Conservation (phyloP, 78 protist species). For the Capsaspora owczarzaki region DNA sequence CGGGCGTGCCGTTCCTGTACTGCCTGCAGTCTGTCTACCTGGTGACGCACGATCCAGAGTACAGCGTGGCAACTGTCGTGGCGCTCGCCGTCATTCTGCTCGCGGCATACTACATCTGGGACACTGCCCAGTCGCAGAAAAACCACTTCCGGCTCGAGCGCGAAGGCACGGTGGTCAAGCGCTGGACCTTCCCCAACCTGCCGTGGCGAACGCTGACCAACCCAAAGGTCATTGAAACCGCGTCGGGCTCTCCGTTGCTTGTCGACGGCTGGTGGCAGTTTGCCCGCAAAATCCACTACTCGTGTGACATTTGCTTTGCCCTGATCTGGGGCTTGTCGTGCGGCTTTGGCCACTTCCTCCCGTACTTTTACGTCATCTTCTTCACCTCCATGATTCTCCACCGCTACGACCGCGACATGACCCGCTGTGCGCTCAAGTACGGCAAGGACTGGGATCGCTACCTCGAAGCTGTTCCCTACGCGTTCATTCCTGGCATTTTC, state of each 20-base stretch:
- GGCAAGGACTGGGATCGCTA: constrained; percentile 44
- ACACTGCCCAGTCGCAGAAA: constrained; percentile 39
- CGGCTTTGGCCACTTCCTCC: constrained; percentile 26
- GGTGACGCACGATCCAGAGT: background rate
- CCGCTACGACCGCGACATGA: constrained; percentile 34
- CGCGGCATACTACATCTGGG: constrained; percentile 49
- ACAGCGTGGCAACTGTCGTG: background rate
- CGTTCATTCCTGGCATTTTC: constrained; percentile 42
- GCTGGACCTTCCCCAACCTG: constrained; percentile 40
- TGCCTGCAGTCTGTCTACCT: constrained; percentile 39
- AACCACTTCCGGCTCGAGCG: constrained; percentile 27
- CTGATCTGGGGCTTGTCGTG: constrained; percentile 48
- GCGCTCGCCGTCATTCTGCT: background rate
- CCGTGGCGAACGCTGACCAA: constrained; percentile 31
- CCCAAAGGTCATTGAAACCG: constrained; percentile 32
- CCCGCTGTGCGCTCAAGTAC: constrained; percentile 43
- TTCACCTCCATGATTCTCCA: constrained; percentile 36
- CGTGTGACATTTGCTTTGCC: constrained; percentile 45
- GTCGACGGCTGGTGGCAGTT: constrained; percentile 42
- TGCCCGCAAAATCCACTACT: constrained; percentile 57
- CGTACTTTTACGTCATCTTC: constrained; percentile 50
- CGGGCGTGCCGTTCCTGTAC: constrained; percentile 69
- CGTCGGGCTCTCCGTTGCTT: constrained; percentile 22
- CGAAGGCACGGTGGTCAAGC: background rate
- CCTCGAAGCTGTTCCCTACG: constrained; percentile 29